phyloP scores from a whole-genome alignment of 2,329 filamentous ascomycete species.

The Orbilia ellipsospora region DNA sequence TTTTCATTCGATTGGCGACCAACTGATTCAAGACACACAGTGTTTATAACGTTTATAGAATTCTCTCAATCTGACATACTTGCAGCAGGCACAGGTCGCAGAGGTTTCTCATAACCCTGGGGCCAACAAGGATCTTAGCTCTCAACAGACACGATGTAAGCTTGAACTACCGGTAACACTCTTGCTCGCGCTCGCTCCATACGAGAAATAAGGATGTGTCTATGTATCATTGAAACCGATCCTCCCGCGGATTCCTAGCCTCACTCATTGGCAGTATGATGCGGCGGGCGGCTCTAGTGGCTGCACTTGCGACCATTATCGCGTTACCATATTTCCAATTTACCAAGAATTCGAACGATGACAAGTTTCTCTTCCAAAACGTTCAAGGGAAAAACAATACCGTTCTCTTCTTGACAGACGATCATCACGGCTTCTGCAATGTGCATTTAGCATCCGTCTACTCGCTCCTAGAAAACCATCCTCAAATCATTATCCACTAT shows the following conservation, averaged over 20 bases:
- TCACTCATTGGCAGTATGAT: constrained; percentile 1
- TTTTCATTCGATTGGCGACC: no score
- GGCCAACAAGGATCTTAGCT: no score
- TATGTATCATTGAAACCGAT: no score
- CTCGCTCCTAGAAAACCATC: constrained; percentile 6
- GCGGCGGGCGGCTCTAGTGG: background rate
- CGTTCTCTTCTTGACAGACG: constrained; percentile 3
- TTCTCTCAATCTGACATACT: no score
- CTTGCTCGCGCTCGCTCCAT: no score
- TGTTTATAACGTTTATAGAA: no score
- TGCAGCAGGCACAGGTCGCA: no score
- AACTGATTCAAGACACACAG: no score
- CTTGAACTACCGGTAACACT: no score
- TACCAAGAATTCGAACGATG: background rate
- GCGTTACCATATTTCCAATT: background rate
- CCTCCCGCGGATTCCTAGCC: no score
- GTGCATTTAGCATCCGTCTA: constrained; percentile 14
- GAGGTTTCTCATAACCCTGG: no score
- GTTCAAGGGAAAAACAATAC: constrained; percentile 12
- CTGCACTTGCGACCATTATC: background rate
- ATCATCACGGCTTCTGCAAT: constrained; percentile 12
- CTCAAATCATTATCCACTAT: constrained; percentile 8
- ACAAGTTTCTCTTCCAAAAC: background rate
- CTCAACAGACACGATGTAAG: background rate
- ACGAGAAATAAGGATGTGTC: no score